Percentiles rank a stretch among this genome's conserved stretches.
Evolutionary conservation across 2,329 filamentous ascomycete species (phyloP).

Genomic region (Alternaria tenuissima): DNA sequence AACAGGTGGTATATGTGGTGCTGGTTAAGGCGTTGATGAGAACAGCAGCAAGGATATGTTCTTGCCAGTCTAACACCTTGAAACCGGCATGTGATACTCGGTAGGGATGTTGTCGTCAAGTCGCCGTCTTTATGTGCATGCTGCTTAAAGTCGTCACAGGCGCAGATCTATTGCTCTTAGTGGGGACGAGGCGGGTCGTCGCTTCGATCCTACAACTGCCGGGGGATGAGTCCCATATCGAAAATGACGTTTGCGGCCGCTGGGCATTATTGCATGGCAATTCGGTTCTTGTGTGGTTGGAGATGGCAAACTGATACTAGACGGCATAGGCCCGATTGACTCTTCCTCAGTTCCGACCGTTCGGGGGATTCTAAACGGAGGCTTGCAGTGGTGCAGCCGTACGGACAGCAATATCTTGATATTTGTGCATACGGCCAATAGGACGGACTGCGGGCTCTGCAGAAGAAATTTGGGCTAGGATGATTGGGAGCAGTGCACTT

Average conservation of each 20-base stretch:
- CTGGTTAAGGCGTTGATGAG: neutral
- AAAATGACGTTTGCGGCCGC: slow-evolving; percentile 11
- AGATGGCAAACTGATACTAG: neutral
- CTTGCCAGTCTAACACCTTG: neutral
- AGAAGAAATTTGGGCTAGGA: slow-evolving; percentile 15
- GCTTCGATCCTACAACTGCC: slow-evolving; percentile 1
- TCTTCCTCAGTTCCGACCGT: neutral
- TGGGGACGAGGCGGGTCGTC: slow-evolving; percentile 5
- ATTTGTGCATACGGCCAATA: slow-evolving; percentile 25
- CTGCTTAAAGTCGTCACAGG: slow-evolving; percentile 9
- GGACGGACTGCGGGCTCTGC: slow-evolving; percentile 9
- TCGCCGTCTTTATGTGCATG: slow-evolving; percentile 14
- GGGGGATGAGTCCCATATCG: neutral
- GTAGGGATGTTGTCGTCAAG: slow-evolving; percentile 3
- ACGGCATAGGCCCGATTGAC: slow-evolving; percentile 1
- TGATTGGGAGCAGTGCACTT: slow-evolving; percentile 28
- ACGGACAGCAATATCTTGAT: slow-evolving; percentile 16
- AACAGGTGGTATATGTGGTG: slow-evolving; percentile 1
- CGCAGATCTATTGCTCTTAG: slow-evolving; percentile 8
- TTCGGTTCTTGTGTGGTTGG: slow-evolving; percentile 1
- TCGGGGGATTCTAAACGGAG: slow-evolving; percentile 17
- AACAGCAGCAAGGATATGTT: neutral
- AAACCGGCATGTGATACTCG: neutral
- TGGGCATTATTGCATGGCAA: slow-evolving; percentile 6
- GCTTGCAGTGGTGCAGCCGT: slow-evolving; percentile 27